Evolutionary conservation across 2,329 filamentous ascomycete genomes (phyloP).

Genomic region (Cercospora sp.): DNA sequence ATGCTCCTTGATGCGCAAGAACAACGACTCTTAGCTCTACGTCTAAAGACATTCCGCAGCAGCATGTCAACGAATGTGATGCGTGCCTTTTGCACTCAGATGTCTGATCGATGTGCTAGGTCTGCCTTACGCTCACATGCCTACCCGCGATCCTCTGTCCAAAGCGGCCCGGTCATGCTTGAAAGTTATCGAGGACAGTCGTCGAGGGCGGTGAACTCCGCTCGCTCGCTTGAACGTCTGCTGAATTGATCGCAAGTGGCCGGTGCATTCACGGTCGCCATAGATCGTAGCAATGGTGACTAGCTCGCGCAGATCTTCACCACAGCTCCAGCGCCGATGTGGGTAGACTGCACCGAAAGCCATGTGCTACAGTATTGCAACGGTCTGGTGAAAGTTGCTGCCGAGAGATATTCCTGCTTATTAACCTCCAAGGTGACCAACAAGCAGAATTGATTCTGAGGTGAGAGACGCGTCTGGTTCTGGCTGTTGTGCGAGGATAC

Average conservation of each 20-base stretch:
- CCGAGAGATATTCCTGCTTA: background rate
- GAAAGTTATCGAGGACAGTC: background rate
- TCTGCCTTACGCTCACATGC: background rate
- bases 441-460: background rate
- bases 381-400: background rate
- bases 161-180: background rate
- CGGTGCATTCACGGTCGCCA: background rate
- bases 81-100: background rate
- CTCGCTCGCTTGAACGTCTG: background rate
- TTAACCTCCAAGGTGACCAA: background rate
- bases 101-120: background rate
- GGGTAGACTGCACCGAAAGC: background rate
- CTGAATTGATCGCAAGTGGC: background rate
- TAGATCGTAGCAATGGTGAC: background rate
- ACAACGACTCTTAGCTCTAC: background rate
- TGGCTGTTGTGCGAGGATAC: background rate
- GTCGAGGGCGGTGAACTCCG: background rate
- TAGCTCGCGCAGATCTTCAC: background rate
- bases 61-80: background rate
- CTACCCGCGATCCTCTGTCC: background rate
- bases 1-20: background rate
- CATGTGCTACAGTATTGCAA: background rate
- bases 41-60: background rate
- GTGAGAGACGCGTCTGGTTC: background rate
- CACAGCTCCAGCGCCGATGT: background rate